Evolutionary conservation across 1,284 basidiomycete genomes (phyloP).

Genomic region (Ustilago loliicola): DNA sequence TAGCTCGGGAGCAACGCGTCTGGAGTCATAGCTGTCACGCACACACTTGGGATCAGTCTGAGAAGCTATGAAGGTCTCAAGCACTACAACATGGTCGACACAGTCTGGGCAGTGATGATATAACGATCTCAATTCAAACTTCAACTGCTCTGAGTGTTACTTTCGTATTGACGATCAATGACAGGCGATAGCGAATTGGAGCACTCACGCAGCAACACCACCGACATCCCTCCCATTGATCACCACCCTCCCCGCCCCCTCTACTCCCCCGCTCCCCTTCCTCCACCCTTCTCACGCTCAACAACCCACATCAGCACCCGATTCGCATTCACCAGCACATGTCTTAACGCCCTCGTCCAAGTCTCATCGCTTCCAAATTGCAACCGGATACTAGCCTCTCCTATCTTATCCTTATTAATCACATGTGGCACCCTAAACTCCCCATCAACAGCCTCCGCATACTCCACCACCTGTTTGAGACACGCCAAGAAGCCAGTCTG

Average conservation of each 20-base stretch:
- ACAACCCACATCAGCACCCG: constrained; percentile 48
- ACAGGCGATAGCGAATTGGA: too few relatives aligned
- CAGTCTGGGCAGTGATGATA: not conserved
- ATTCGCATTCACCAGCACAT: constrained; percentile 79
- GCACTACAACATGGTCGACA: too few relatives aligned
- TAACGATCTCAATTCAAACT: not conserved
- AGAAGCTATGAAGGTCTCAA: not conserved
- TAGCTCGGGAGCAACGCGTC: too few relatives aligned
- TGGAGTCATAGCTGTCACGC: not conserved
- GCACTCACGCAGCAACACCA: not conserved
- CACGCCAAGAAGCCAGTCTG: constrained; percentile 97
- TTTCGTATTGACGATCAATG: not conserved
- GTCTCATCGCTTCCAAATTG: constrained; percentile 90
- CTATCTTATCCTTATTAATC: constrained; percentile 95
- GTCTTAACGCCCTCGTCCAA: constrained; percentile 93
- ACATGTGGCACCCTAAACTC: constrained; percentile 85
- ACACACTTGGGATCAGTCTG: not conserved
- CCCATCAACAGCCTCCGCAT: constrained; percentile 78
- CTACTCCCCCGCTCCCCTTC: not conserved
- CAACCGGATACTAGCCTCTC: constrained; percentile 91
- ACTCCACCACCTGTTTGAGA: constrained; percentile 88
- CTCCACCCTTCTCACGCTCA: constrained; percentile 23
- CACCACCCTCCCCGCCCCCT: constrained; percentile 1
- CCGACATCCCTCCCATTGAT: constrained; percentile 24
- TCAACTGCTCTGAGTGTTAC: not conserved